Conservation (phyloP, 1,284 basidiomycete species). For the Blastosporella zonata region DNA sequence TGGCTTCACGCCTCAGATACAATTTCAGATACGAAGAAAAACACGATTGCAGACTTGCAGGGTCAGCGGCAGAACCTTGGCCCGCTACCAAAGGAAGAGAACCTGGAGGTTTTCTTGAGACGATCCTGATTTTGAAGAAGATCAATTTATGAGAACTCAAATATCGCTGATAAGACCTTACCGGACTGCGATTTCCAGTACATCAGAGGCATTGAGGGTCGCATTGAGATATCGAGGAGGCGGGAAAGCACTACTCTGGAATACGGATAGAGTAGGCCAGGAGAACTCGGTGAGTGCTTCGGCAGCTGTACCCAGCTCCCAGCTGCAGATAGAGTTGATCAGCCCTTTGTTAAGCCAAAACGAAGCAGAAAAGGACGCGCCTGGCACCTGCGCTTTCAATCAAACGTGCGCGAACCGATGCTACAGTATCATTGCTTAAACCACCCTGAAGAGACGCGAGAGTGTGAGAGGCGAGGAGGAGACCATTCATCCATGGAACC, state of each 20-base stretch:
- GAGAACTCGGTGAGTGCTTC: constrained; percentile 64
- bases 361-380: constrained; percentile 8
- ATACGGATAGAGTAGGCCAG: constrained; percentile 56
- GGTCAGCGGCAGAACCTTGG: constrained; percentile 65
- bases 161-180: constrained; percentile 20
- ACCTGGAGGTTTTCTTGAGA: constrained; percentile 31
- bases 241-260: constrained; percentile 36
- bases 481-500: constrained; percentile 12
- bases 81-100: constrained; percentile 38
- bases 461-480: constrained; percentile 12
- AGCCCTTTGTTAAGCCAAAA: background rate
- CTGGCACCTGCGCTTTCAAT: constrained; percentile 26
- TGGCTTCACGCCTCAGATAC: constrained; percentile 18
- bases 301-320: constrained; percentile 69
- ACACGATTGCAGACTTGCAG: constrained; percentile 48
- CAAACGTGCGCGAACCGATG: constrained; percentile 26
- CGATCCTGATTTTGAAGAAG: constrained; percentile 27
- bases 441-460: constrained; percentile 12
- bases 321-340: constrained; percentile 24
- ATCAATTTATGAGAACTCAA: background rate
- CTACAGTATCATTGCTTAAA: constrained; percentile 23
- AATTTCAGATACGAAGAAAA: constrained; percentile 1
- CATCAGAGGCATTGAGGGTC: constrained; percentile 34
- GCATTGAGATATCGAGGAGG: constrained; percentile 31
- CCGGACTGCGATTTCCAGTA: constrained; percentile 38